These are phyloP conservation scores for Diaporthe australafricana DNA, from an alignment of 2,329 filamentous ascomycete species.

Conservation along the genomic window DNA sequence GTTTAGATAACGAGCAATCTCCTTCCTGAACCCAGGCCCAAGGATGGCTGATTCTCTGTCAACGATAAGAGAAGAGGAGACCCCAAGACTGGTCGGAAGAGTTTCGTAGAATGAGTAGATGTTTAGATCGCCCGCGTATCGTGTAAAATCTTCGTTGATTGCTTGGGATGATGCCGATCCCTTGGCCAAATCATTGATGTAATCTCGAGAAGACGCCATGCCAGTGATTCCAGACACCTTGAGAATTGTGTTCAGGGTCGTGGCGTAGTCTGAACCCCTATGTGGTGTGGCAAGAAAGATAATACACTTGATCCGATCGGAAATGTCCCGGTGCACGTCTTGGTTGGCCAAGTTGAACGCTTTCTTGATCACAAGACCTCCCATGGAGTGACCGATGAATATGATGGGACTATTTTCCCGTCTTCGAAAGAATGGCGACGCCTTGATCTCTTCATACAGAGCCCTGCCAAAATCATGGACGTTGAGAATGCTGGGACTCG, in stretches of 20 bases:
- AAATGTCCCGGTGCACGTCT: constrained; percentile 37
- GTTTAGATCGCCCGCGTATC: constrained; percentile 41
- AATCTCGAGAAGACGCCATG: constrained; percentile 40
- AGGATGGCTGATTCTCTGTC: constrained; percentile 48
- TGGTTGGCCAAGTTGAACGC: constrained; percentile 42
- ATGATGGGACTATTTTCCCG: constrained; percentile 41
- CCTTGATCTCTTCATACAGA: constrained; percentile 45
- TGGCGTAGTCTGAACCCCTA: constrained; percentile 46
- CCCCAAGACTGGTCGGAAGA: constrained; percentile 41
- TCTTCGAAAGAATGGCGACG: constrained; percentile 39
- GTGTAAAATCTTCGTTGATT: constrained; percentile 50
- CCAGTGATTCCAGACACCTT: constrained; percentile 37
- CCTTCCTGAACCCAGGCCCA: constrained; percentile 41
- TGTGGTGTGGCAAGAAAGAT: constrained; percentile 52
- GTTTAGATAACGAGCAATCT: constrained; percentile 42
- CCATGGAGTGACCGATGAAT: constrained; percentile 46
- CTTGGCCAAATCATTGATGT: constrained; percentile 43
- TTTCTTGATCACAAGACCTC: constrained; percentile 50
- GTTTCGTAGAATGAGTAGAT: constrained; percentile 52
- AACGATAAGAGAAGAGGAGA: constrained; percentile 44
- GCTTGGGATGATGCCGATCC: constrained; percentile 41
- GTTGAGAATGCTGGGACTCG: constrained; percentile 40
- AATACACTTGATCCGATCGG: constrained; percentile 43
- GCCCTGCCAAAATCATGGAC: constrained; percentile 47
- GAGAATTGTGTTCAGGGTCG: constrained; percentile 43